Evolutionary conservation across 164 flowering plant species (phyloP), one percentile per base, ranked within the genome.

Genomic region (Magnolia sinica): DNA sequence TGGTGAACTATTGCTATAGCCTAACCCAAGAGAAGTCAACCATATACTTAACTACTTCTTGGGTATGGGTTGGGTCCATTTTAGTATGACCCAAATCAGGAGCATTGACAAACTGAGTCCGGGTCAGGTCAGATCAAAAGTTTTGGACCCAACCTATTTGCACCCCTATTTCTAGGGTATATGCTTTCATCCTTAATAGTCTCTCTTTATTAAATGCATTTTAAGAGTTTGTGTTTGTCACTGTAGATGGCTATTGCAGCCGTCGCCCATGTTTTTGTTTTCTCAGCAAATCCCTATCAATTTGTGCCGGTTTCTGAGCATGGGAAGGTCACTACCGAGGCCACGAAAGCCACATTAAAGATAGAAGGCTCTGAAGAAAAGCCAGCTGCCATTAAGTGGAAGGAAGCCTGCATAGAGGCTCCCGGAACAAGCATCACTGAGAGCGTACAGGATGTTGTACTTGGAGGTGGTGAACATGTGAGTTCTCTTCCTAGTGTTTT

Each of bases 191-290:
- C 45, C 45, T 37, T 37, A 37, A 37, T 37, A 37, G 45, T 29
- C 4, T 63, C 20, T 29, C 50, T 14, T 63, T 50, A 18, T 20
- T 37, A 37, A 4, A 37, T 37, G 45, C 7, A 37, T 37, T 37
- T 3, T 37, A 37, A 37, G 45, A 37, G 45, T 37, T 37, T 37
- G 45, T 37, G 0, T 37, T 37, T 37, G 45, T 37, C 14, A 76
- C 75, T 73, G 70, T 88, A 92, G 96, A 92, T 95, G 98, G 92
- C 96, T 27, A 81, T 91, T 79, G 98, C 97, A 52, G 97, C 97
- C 8, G 82, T 91, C 70, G 97, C 97, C 50, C 98, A 95, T 70
- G 71, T 91, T 3, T 89, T 81, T 76, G 97, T 95, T 51, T 93
- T 95, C 81, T 88, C 97, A 0, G 92, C 87, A 4, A 81, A 86